These are phyloP conservation scores for Iris pallida DNA, from an alignment of 116 monocot genomes.

Conservation along the genomic window DNA sequence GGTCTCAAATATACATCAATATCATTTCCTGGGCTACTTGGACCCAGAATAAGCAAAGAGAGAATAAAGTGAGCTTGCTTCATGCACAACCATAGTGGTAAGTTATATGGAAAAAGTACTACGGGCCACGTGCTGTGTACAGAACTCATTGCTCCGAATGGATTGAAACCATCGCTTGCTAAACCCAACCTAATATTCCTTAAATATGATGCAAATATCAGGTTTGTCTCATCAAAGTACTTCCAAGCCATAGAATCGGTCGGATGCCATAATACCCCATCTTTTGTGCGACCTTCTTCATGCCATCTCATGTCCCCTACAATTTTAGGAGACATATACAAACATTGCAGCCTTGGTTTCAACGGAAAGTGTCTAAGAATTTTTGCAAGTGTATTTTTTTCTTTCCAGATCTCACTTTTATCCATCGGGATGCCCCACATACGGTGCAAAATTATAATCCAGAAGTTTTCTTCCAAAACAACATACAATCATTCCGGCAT, in stretches of 20 bases:
- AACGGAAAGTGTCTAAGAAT: too few species aligned
- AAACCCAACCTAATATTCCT: conserved; percentile 16
- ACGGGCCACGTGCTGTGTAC: conserved; percentile 18
- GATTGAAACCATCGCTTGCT: conserved; percentile 20
- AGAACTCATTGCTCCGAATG: conserved; percentile 1
- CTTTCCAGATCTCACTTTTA: too few species aligned
- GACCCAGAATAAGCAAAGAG: conserved; percentile 8
- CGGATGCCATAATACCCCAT: conserved; percentile 10
- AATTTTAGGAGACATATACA: conserved; percentile 4
- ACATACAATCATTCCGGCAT: too few species aligned
- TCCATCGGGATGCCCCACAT: too few species aligned
- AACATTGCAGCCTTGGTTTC: conserved; percentile 2
- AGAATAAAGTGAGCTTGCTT: conserved; percentile 1
- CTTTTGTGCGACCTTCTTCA: background rate
- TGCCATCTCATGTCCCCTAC: background rate
- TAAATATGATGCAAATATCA: background rate
- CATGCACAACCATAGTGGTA: conserved; percentile 13
- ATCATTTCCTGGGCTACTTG: too few species aligned
- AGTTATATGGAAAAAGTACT: conserved; percentile 5
- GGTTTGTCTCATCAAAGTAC: background rate
- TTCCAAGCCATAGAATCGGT: background rate
- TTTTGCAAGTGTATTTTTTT: too few species aligned
- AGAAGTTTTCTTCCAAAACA: too few species aligned
- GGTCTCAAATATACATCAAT: too few species aligned
- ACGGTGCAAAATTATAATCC: too few species aligned